phyloP scores from a whole-genome alignment of 768 basidiomycete species.

The Lentinula lateritia region DNA sequence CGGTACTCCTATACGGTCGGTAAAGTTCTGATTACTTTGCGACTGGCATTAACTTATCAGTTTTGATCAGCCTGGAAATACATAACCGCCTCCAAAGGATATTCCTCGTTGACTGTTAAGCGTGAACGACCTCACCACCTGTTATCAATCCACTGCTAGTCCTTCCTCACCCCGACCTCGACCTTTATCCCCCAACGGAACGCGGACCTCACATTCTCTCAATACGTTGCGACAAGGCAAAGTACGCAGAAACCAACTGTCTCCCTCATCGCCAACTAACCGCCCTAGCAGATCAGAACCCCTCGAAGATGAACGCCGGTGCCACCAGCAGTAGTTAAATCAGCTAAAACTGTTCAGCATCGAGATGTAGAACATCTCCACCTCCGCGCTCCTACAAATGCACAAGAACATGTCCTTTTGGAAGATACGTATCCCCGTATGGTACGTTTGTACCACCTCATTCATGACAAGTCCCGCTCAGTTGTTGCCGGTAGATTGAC shows the following conservation, averaged over 20 bases:
- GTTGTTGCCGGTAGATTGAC: conserved; percentile 9
- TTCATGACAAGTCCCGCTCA: not conserved
- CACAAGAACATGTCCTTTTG: conserved; percentile 20
- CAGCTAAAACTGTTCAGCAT: too few relatives aligned
- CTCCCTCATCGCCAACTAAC: conserved; percentile 3
- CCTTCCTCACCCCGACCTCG: conserved; percentile 30
- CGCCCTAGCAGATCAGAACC: not conserved
- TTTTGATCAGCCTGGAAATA: conserved; percentile 36
- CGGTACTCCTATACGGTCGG: conserved; percentile 56
- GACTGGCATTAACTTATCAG: conserved; percentile 3
- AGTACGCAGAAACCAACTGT: conserved; percentile 9
- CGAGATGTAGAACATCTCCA: too few relatives aligned
- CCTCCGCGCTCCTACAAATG: conserved; percentile 16
- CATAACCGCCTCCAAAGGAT: conserved; percentile 55
- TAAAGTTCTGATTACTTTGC: conserved; percentile 9
- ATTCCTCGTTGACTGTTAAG: conserved; percentile 59
- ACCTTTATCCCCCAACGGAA: conserved; percentile 27
- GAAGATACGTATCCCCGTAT: conserved; percentile 22
- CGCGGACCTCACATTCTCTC: conserved; percentile 15
- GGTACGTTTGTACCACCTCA: conserved; percentile 9
- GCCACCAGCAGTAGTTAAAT: conserved; percentile 37
- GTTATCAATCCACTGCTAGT: conserved; percentile 33
- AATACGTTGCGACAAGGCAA: conserved; percentile 18
- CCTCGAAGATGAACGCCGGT: conserved; percentile 10
- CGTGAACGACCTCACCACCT: conserved; percentile 57